Percentiles rank a stretch among this genome's conserved stretches.
phyloP scores from a whole-genome alignment of 768 basidiomycete genomes.

The Xanthoconium purpureum region DNA sequence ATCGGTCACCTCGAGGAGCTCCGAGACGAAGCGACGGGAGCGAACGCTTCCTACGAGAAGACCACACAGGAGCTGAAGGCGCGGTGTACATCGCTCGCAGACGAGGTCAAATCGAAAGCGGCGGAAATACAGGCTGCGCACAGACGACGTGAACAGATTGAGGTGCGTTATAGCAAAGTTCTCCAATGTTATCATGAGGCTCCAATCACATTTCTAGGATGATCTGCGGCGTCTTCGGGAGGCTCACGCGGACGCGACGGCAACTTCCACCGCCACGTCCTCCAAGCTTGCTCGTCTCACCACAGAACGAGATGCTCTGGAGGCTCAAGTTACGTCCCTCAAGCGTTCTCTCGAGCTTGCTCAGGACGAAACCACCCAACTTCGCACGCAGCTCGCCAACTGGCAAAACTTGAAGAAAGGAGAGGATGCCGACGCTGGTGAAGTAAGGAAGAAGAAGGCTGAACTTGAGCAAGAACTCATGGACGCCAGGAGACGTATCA shows the following conservation, averaged over 20 bases:
- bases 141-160: slow-evolving; percentile 43
- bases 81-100: slow-evolving; percentile 32
- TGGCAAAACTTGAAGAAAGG: slow-evolving; percentile 68
- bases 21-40: slow-evolving; percentile 28
- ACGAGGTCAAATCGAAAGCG: slow-evolving; percentile 39
- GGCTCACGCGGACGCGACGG: slow-evolving; percentile 48
- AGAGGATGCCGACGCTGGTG: slow-evolving; percentile 57
- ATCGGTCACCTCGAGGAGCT: slow-evolving; percentile 53
- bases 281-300: slow-evolving; percentile 56
- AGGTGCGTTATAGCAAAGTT: slow-evolving; percentile 35
- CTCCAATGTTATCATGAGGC: neutral
- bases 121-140: slow-evolving; percentile 38
- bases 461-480: slow-evolving; percentile 55
- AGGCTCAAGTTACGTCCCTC: slow-evolving; percentile 51
- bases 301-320: slow-evolving; percentile 57
- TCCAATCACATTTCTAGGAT: slow-evolving; percentile 26
- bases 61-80: slow-evolving; percentile 29
- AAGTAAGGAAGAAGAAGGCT: slow-evolving; percentile 49
- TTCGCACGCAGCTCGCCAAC: slow-evolving; percentile 62
- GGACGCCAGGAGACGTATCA: slow-evolving; percentile 39
- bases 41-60: slow-evolving; percentile 23
- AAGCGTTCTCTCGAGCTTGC: slow-evolving; percentile 57
- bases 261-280: slow-evolving; percentile 42
- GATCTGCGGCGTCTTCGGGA: slow-evolving; percentile 45
- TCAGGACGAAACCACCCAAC: slow-evolving; percentile 50